Conservation (phyloP, 1,139 yeast species). For the Candida sanyaensis region DNA sequence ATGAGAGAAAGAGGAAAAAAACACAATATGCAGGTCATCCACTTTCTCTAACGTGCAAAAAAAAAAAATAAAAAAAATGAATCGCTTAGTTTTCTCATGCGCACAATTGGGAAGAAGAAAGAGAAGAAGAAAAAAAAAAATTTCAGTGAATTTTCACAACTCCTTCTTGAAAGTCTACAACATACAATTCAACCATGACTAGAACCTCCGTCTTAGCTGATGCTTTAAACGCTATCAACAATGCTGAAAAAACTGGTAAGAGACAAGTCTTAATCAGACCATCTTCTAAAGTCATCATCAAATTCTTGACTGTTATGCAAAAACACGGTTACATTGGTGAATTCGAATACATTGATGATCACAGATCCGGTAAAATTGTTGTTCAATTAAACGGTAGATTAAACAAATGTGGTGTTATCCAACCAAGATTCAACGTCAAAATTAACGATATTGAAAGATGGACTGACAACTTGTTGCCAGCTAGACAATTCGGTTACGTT, state of each 20-base stretch:
- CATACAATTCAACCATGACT: slow-evolving; percentile 61
- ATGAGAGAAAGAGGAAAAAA: not conserved
- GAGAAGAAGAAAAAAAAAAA: not conserved
- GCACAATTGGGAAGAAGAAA: too few relatives aligned
- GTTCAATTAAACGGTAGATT: slow-evolving; percentile 97
- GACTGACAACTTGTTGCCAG: slow-evolving; percentile 97
- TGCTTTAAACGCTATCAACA: slow-evolving; percentile 97
- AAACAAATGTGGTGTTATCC: slow-evolving; percentile 97
- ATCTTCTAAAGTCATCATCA: slow-evolving; percentile 96
- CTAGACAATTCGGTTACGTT: slow-evolving; percentile 98
- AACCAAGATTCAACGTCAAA: slow-evolving; percentile 97
- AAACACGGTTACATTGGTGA: slow-evolving; percentile 99
- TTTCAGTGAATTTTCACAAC: slow-evolving; percentile 1
- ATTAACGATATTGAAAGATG: slow-evolving; percentile 93
- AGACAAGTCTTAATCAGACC: slow-evolving; percentile 99
- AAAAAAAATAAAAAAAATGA: not conserved
- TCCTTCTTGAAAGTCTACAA: not conserved
- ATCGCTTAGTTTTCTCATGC: too few relatives aligned
- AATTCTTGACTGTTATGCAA: slow-evolving; percentile 96
- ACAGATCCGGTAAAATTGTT: slow-evolving; percentile 98
- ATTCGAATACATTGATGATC: slow-evolving; percentile 98
- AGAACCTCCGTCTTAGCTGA: slow-evolving; percentile 99
- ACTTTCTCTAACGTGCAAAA: not conserved
- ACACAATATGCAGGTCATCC: slow-evolving; percentile 1
- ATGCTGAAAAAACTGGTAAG: slow-evolving; percentile 99